phyloP scores from a whole-genome alignment of 1,284 basidiomycete genomes.

The Leccinum pachyderme region DNA sequence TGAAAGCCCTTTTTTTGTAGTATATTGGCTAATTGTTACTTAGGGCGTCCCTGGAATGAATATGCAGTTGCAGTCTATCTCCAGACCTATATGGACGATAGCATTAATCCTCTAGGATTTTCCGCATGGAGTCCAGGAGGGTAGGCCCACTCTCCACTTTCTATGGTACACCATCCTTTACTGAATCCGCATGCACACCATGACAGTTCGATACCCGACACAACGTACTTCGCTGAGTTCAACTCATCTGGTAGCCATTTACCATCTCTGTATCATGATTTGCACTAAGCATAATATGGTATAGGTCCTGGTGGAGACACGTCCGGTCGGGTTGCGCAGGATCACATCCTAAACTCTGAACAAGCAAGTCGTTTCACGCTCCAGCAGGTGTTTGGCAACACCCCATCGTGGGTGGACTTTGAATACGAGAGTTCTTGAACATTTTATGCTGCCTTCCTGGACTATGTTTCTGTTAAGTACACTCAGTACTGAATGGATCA shows the following conservation, averaged over 20 bases:
- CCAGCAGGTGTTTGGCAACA: conserved; percentile 47
- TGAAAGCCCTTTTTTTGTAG: background rate
- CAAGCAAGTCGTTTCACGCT: conserved; percentile 46
- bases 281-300: conserved; percentile 14
- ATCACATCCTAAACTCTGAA: conserved; percentile 44
- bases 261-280: background rate
- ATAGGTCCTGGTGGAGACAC: conserved; percentile 56
- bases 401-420: conserved; percentile 56
- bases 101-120: conserved; percentile 51
- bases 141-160: conserved; percentile 10
- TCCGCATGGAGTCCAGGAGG: conserved; percentile 34
- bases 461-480: no score
- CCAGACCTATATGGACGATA: conserved; percentile 58
- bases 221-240: conserved; percentile 61
- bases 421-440: conserved; percentile 39
- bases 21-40: background rate
- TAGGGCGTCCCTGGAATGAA: conserved; percentile 64
- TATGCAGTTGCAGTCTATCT: conserved; percentile 55
- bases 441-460: conserved; percentile 24
- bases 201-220: conserved; percentile 47
- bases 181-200: background rate
- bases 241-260: conserved; percentile 44
- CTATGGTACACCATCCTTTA: background rate
- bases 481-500: no score
- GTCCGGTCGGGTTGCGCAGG: conserved; percentile 42